Evolutionary conservation across 352 stramenopile species (phyloP).

Genomic region (Globisporangium irregulare): DNA sequence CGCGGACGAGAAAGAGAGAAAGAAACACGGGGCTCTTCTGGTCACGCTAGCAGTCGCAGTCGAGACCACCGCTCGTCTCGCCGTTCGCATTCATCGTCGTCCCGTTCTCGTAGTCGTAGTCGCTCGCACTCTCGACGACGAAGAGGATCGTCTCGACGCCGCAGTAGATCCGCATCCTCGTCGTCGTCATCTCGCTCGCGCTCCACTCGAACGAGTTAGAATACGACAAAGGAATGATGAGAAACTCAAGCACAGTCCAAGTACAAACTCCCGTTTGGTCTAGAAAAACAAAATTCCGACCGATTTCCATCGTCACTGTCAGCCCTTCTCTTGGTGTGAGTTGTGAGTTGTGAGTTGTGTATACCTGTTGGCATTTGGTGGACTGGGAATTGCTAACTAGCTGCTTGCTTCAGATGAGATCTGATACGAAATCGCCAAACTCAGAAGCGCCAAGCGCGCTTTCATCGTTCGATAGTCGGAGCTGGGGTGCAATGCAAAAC

Average conservation of each 20-base stretch:
- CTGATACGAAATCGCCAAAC: background rate
- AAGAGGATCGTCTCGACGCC: background rate
- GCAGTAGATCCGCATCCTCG: conserved; percentile 8
- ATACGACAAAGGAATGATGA: background rate
- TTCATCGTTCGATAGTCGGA: background rate
- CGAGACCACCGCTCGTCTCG: conserved; percentile 12
- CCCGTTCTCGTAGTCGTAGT: conserved; percentile 31
- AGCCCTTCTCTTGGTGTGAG: background rate
- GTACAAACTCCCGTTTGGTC: background rate
- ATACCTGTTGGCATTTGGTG: background rate
- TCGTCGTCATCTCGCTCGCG: conserved; percentile 21
- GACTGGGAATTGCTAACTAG: background rate
- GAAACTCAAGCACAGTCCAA: background rate
- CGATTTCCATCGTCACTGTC: background rate
- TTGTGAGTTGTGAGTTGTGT: background rate
- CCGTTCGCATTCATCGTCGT: conserved; percentile 19
- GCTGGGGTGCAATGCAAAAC: background rate
- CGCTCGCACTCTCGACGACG: conserved; percentile 24
- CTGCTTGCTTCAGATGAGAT: background rate
- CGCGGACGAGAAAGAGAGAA: conserved; percentile 9
- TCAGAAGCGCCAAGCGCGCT: background rate
- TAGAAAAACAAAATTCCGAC: background rate
- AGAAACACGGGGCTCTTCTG: conserved; percentile 5
- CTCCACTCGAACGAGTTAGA: conserved; percentile 7
- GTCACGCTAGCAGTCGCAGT: conserved; percentile 20